phyloP scores from a whole-genome alignment of 345 rosid species.

The Linum usitatissimum region DNA sequence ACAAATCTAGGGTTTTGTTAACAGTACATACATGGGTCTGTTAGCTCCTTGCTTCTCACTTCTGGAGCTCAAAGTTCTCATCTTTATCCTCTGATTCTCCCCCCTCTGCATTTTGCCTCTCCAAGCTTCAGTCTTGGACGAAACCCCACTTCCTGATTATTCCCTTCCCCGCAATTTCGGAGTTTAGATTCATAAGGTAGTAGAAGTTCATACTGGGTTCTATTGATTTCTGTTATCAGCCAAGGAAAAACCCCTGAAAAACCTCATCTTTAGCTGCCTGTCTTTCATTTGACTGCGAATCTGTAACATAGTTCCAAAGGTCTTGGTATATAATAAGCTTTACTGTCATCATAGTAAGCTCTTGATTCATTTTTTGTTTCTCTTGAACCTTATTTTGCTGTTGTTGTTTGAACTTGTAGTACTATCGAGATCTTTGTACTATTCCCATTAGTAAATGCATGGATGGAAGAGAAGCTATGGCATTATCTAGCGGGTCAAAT shows the following conservation, averaged over 20 bases:
- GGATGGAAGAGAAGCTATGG: conserved; percentile 96
- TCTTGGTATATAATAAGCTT: too few relatives aligned
- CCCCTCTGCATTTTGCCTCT: conserved; percentile 1
- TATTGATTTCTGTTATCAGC: neutral
- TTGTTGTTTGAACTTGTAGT: neutral
- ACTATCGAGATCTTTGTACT: conserved; percentile 11
- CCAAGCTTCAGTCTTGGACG: neutral
- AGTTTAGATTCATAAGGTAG: neutral
- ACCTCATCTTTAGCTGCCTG: neutral
- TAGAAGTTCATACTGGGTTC: neutral
- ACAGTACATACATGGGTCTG: neutral
- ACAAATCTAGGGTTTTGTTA: conserved; percentile 19
- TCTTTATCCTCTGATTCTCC: conserved; percentile 1
- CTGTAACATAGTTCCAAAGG: too few relatives aligned
- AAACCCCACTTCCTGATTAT: neutral
- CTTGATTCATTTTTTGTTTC: neutral
- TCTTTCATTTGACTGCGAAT: too few relatives aligned
- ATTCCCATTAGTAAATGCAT: conserved; percentile 54
- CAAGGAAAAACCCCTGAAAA: neutral
- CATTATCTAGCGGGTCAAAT: conserved; percentile 67
- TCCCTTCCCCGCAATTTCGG: neutral
- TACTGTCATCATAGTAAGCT: neutral
- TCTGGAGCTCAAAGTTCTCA: neutral
- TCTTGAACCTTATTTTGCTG: too few relatives aligned
- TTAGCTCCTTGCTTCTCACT: neutral